phyloP scores from a whole-genome alignment of 345 rosid genomes.

The Clausena lansium region DNA sequence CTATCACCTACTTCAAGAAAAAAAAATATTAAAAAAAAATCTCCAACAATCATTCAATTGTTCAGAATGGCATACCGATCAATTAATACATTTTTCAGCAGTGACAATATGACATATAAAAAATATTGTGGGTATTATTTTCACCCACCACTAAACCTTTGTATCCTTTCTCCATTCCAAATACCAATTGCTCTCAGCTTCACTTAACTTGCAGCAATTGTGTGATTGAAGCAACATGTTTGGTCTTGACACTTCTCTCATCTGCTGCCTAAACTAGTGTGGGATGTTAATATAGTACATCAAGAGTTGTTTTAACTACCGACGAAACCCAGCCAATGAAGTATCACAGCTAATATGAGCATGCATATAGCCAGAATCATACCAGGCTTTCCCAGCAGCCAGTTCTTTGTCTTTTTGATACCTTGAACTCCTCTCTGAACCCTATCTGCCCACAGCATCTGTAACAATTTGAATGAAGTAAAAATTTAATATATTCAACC shows the following conservation, averaged over 20 bases:
- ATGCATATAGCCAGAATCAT: constrained; percentile 76
- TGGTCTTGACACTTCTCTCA: not conserved
- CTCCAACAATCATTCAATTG: not conserved
- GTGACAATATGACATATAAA: not conserved
- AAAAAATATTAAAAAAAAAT: too few species aligned
- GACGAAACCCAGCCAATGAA: constrained; percentile 74
- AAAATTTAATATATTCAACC: not conserved
- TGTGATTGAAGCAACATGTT: not conserved
- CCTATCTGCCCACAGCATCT: constrained; percentile 95
- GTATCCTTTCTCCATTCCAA: not conserved
- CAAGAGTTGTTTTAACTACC: constrained; percentile 43
- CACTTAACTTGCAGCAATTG: not conserved
- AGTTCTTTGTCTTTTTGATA: constrained; percentile 82
- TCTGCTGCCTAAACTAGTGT: not conserved
- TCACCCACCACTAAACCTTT: not conserved
- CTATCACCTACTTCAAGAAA: not conserved
- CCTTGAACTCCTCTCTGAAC: constrained; percentile 73
- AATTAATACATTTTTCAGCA: not conserved
- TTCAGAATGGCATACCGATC: not conserved
- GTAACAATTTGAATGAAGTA: constrained; percentile 15
- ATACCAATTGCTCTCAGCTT: not conserved
- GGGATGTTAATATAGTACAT: not conserved
- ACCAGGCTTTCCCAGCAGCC: constrained; percentile 85
- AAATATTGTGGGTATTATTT: not conserved
- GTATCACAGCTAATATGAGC: constrained; percentile 77